phyloP scores from a whole-genome alignment of 805 yeast species.

The Wickerhamomyces bisporus region DNA sequence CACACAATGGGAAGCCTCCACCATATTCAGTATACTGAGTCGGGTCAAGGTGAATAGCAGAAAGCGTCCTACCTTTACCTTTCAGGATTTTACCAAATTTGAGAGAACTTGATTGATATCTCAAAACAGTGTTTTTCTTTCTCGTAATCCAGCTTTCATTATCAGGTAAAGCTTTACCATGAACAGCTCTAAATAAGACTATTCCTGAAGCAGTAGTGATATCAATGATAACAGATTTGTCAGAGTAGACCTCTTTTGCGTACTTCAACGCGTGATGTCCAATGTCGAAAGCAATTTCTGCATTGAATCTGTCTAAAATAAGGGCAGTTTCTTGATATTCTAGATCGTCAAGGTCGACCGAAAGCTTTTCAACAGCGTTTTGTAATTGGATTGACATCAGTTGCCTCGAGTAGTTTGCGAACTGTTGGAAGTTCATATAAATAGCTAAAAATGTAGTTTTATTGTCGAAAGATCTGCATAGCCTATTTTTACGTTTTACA shows the following conservation, averaged over 20 bases:
- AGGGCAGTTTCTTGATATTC: background rate
- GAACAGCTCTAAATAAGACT: slow-evolving; percentile 38
- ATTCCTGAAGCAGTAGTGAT: slow-evolving; percentile 42
- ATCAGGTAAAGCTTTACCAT: slow-evolving; percentile 32
- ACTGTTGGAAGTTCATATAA: no score
- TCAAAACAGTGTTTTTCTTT: slow-evolving; percentile 42
- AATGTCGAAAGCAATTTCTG: slow-evolving; percentile 35
- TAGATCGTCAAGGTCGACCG: background rate
- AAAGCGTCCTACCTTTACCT: slow-evolving; percentile 31
- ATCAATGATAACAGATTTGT: slow-evolving; percentile 35
- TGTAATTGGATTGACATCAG: no score
- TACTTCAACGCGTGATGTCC: slow-evolving; percentile 35
- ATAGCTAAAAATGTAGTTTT: no score
- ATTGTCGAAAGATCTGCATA: no score
- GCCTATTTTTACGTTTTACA: no score
- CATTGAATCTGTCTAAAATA: background rate
- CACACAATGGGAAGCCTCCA: slow-evolving; percentile 48
- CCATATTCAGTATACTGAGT: slow-evolving; percentile 49
- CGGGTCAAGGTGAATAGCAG: slow-evolving; percentile 35
- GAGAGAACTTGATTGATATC: slow-evolving; percentile 45
- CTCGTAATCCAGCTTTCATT: slow-evolving; percentile 51
- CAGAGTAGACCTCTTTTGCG: slow-evolving; percentile 25
- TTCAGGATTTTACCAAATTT: slow-evolving; percentile 40
- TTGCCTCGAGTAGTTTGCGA: no score
- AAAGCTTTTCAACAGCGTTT: background rate